Percentiles rank a stretch among this genome's conserved stretches.
Conservation (phyloP, 176 grass and related monocot species). For the Calamus simplicifolius region DNA sequence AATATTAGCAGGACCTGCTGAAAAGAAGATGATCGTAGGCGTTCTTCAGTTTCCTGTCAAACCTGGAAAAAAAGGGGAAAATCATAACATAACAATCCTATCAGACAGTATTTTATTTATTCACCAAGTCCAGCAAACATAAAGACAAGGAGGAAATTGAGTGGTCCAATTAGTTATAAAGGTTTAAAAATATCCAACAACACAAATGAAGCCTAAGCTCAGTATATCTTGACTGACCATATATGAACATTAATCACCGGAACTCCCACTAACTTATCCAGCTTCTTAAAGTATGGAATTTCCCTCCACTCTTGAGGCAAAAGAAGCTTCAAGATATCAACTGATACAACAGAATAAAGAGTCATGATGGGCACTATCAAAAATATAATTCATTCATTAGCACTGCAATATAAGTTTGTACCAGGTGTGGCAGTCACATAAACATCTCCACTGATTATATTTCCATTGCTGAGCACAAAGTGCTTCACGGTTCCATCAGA, state of each 20-base stretch:
- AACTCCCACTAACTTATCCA: slow-evolving; percentile 92
- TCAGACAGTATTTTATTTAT: too few relatives aligned
- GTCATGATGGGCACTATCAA: slow-evolving; percentile 11
- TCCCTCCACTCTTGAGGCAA: slow-evolving; percentile 91
- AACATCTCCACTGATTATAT: slow-evolving; percentile 75
- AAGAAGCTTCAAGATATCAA: slow-evolving; percentile 98
- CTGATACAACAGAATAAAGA: slow-evolving; percentile 37
- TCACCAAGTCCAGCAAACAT: too few relatives aligned
- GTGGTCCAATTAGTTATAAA: not conserved
- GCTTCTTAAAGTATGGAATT: slow-evolving; percentile 82
- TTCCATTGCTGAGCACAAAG: slow-evolving; percentile 58
- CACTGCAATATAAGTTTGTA: slow-evolving; percentile 20
- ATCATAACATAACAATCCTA: not conserved
- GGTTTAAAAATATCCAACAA: slow-evolving; percentile 4
- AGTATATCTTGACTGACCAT: slow-evolving; percentile 52
- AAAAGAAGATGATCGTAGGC: slow-evolving; percentile 94
- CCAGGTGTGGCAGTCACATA: slow-evolving; percentile 90
- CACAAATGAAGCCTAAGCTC: slow-evolving; percentile 18
- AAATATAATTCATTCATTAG: not conserved
- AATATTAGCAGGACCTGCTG: slow-evolving; percentile 48
- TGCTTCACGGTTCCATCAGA: slow-evolving; percentile 87
- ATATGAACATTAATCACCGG: slow-evolving; percentile 99
- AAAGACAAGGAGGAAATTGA: not conserved
- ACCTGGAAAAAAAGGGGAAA: slow-evolving; percentile 36
- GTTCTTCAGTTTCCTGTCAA: slow-evolving; percentile 95